These are phyloP conservation scores for Camelina neglecta DNA, from an alignment of 345 rosid species.

Conservation along the genomic window DNA sequence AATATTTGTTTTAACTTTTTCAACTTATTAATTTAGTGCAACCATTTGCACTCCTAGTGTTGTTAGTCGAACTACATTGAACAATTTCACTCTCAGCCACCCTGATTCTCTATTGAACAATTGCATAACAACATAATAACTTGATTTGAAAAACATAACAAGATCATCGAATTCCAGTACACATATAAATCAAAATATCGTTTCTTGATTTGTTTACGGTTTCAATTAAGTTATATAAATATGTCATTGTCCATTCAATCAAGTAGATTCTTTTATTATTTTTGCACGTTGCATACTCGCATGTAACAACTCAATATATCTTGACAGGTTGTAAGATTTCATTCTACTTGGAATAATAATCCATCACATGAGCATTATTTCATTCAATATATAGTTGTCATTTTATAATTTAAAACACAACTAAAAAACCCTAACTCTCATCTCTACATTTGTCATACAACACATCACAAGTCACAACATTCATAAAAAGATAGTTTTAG, in stretches of 20 bases:
- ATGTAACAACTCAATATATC: background rate
- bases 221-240: background rate
- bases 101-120: background rate
- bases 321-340: constrained; percentile 15
- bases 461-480: background rate
- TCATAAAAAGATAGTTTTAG: too few relatives aligned
- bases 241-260: background rate
- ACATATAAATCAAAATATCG: background rate
- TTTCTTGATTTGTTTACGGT: background rate
- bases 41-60: too few relatives aligned
- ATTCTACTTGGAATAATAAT: background rate
- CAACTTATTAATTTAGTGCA: too few relatives aligned
- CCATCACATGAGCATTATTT: background rate
- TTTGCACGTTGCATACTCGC: constrained; percentile 5
- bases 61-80: too few relatives aligned
- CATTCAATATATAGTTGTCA: background rate
- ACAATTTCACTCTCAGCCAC: too few relatives aligned
- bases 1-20: too few relatives aligned
- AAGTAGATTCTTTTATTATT: too few relatives aligned
- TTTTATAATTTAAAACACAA: background rate
- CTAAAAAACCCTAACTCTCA: background rate
- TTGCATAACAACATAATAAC: too few relatives aligned
- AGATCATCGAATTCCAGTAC: background rate
- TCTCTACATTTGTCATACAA: background rate
- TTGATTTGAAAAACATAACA: too few relatives aligned